Evolutionary conservation across 2,329 filamentous ascomycete genomes (phyloP), one percentile per base, ranked within the genome.

Genomic region (Fusarium denticulatum): DNA sequence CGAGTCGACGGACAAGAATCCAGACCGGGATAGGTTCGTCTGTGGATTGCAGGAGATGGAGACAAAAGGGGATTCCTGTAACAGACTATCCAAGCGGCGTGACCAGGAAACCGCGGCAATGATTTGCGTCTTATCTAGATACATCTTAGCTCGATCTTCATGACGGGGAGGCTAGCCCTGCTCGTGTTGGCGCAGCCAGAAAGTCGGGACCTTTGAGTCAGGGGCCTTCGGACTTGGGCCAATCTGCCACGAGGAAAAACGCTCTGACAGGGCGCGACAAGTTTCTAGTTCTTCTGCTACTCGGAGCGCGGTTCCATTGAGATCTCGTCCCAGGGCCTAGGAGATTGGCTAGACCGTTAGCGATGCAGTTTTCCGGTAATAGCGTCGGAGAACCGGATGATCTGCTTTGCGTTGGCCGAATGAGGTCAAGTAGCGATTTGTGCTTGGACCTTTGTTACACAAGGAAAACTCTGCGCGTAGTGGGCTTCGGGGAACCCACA

Each of bases 11-110:
- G 52, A 60, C 34, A 40, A 20, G 26, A 37, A 60, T 67, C 64
- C 52, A 67, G 52, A 67, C 62, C 28, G 15, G 52, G 52, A 36
- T 67, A 50, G 64, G 34, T 18, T 52, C 32, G 15, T 67, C 16
- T 30, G 62, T 57, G 49, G 58, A 28, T 49, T 49, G 40, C 24
- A 47, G 55, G 32, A 36, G 42, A 58, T 58, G 24, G 40, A n/a
- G 39, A 45, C 55, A 28, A 58, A 58, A 58, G 40, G 40, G 42
- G 55, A 58, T 36, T 47, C 40, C 24, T 36, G 40, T 58, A 58
- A 58, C 55, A 34, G 39, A 26, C 39, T 36, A 58, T 7, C 24
- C 10, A 49, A 36, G n/a, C 18, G 14, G 14, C 16, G 30, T 58
- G 30, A 36, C 32, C 40, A 49, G 18, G 40, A 58, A 47, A 49